Conservation (phyloP, 768 basidiomycete species). For the Amanita inopinata region DNA sequence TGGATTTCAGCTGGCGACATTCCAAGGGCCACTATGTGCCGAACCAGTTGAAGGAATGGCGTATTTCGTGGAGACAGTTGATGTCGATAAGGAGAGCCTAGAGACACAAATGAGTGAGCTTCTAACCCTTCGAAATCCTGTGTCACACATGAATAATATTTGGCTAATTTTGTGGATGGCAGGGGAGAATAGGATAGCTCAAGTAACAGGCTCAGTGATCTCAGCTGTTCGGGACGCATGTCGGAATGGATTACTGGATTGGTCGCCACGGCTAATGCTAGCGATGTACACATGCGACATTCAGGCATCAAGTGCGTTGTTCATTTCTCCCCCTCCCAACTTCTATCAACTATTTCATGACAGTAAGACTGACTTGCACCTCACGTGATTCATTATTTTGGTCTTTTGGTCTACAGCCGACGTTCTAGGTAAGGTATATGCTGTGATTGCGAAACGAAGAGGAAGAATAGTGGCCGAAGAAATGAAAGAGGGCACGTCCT, state of each 20-base stretch:
- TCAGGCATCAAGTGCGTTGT: conserved; percentile 82
- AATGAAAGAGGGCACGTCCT: conserved; percentile 95
- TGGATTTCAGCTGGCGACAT: conserved; percentile 90
- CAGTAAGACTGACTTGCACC: conserved; percentile 12
- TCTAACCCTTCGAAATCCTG: conserved; percentile 7
- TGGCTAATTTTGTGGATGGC: conserved; percentile 12
- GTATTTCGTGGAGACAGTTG: conserved; percentile 76
- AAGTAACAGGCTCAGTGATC: conserved; percentile 85
- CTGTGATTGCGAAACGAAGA: conserved; percentile 83
- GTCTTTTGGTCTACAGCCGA: conserved; percentile 50
- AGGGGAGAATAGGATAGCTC: conserved; percentile 77
- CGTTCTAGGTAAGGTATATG: conserved; percentile 95
- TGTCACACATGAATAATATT: neutral
- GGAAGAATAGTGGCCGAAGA: conserved; percentile 94
- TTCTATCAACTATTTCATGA: conserved; percentile 6
- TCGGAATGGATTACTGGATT: conserved; percentile 83
- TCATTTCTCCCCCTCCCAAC: too few species aligned
- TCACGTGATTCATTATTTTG: conserved; percentile 1
- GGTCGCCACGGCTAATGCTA: conserved; percentile 94
- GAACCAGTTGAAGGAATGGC: conserved; percentile 93
- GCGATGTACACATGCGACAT: conserved; percentile 99
- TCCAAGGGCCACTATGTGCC: conserved; percentile 90
- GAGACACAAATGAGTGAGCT: conserved; percentile 60
- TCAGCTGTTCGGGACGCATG: conserved; percentile 86
- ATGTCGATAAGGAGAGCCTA: conserved; percentile 48